These are phyloP conservation scores for Eremothecium coryli DNA, from an alignment of 1,139 yeast genomes.

Conservation along the genomic window DNA sequence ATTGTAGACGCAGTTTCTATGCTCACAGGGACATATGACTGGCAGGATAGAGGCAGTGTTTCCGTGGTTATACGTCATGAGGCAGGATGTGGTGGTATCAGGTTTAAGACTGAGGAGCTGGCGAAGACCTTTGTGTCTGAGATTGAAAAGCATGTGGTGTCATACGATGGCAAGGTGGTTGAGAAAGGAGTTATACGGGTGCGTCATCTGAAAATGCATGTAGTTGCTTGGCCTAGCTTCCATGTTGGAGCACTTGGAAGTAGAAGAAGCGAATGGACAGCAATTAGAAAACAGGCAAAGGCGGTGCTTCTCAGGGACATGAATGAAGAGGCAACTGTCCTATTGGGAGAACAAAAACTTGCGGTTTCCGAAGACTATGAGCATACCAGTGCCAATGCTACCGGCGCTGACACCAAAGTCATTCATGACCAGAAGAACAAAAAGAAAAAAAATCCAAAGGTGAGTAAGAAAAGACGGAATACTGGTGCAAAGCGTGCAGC, in stretches of 20 bases:
- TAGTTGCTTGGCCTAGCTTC: conserved; percentile 9
- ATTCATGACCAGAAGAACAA: no score
- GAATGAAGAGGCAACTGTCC: no score
- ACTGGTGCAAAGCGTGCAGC: no score
- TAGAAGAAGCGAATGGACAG: conserved; percentile 4
- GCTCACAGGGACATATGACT: conserved; percentile 13
- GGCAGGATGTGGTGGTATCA: conserved; percentile 24
- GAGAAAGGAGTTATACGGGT: conserved; percentile 8
- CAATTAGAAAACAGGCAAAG: background rate
- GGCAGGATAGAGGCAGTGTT: conserved; percentile 20
- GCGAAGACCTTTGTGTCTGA: conserved; percentile 13
- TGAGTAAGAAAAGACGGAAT: no score
- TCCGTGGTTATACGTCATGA: conserved; percentile 22
- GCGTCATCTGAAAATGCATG: conserved; percentile 7
- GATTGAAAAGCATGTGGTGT: background rate
- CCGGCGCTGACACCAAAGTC: no score
- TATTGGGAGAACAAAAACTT: no score
- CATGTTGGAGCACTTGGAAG: conserved; percentile 7
- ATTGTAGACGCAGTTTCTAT: conserved; percentile 17
- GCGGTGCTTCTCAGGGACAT: no score
- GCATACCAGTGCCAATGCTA: no score
- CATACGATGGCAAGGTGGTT: conserved; percentile 2
- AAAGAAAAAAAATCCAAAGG: no score
- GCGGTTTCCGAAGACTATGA: no score
- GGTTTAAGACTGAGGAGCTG: conserved; percentile 15